Evolutionary conservation across 2,329 filamentous ascomycete genomes (phyloP).

Genomic region (Coniochaeta prunicola): DNA sequence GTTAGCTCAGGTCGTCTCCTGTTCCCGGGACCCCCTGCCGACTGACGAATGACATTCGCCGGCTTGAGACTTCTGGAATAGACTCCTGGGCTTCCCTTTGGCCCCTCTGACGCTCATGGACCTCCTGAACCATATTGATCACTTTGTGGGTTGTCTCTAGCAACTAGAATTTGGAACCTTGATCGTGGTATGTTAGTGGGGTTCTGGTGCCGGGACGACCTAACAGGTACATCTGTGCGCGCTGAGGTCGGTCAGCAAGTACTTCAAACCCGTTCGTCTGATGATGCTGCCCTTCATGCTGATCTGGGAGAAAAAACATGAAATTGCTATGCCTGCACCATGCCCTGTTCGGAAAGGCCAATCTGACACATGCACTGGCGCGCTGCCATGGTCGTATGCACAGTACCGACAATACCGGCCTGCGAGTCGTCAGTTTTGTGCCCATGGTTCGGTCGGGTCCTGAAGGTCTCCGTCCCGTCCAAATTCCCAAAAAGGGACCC

Average conservation of each 20-base stretch:
- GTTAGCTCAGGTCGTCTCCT: not conserved
- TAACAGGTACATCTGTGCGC: not conserved
- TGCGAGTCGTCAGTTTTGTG: not conserved
- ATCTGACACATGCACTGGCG: not conserved
- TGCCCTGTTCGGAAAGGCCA: not conserved
- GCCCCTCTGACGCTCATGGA: not conserved
- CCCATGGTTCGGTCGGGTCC: not conserved
- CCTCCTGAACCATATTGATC: not conserved
- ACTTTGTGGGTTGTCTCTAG: not conserved
- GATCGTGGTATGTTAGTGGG: not conserved
- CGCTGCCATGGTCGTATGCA: not conserved
- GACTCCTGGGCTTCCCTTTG: not conserved
- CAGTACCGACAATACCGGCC: not conserved
- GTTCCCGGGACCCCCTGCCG: not conserved
- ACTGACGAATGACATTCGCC: not conserved
- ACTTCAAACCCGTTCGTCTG: not conserved
- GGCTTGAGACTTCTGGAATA: not conserved
- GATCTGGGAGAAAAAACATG: not conserved
- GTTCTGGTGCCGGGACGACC: not conserved
- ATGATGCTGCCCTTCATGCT: not conserved
- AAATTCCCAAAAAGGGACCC: not conserved
- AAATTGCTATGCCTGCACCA: not conserved
- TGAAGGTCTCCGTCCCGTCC: not conserved
- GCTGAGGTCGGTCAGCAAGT: not conserved
- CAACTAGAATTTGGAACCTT: not conserved